Base-by-base conservation (phyloP, 352 stramenopile genomes). In the Pythium aristosporum region DNA sequence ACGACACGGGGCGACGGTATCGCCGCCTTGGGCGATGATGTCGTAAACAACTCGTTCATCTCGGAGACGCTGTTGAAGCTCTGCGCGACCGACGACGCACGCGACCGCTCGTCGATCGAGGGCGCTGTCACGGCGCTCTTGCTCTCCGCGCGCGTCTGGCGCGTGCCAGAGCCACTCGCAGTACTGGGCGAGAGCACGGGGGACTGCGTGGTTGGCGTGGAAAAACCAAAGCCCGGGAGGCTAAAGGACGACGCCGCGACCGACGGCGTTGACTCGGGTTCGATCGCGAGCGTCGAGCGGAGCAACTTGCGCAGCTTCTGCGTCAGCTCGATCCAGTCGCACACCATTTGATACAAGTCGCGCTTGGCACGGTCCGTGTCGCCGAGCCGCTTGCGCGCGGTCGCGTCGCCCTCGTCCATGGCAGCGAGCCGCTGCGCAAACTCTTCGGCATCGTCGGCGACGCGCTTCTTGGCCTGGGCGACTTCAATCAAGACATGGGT, bases 261-360 rank as follows among this genome's bases (percentile, higher is more conserved):
- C 13, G 59, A 60, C 34, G 34, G 11, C 34, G 34, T 39, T 71
- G 64, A 20, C 12, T 60, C 47, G 25, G 66, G 59, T 11, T 72
- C 52, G 44, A 75, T 37, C 73, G 69, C 7, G 71, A 93, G 46
- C 53, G 82, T 76, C 20, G 77, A 75, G 41, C 86, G 86, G 52
- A 92, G 91, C 21, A 85, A 48, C 21, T 87, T 85, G 25, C 80
- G 81, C 50, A 94, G 78, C 37, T 89, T 82, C 16, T 90, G 68
- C 66, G 91, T 86, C 54, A 74, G 84, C 15, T 81, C 77, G 20
- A 93, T 87, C 85, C 85, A 93, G 23, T 76, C 74, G 55, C 85
- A 93, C n/a, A 75, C 71, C 39, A 86, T 61, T 39, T 87, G 69
- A 61, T 93, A 93, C 34, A 93, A 43, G 11, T 70, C 67, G 0